Percentiles rank a stretch among this genome's conserved stretches.
Conservation (phyloP, 179 eudicot species). For the Spergularia azorica region DNA sequence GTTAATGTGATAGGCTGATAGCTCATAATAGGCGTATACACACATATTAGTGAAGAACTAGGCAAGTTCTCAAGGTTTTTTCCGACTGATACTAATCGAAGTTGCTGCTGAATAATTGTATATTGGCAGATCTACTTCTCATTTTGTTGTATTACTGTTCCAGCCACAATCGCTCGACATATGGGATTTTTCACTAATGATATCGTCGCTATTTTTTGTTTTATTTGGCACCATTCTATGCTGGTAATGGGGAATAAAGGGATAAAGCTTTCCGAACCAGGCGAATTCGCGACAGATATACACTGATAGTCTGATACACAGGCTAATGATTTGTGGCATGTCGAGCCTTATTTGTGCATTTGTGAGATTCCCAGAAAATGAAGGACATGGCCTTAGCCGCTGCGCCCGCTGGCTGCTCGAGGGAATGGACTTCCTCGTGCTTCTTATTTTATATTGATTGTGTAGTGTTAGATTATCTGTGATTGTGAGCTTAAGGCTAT, state of each 20-base stretch:
- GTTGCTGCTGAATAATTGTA: background rate
- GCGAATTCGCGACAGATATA: too few relatives aligned
- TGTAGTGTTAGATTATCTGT: too few relatives aligned
- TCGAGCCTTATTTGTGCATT: too few relatives aligned
- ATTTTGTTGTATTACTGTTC: background rate
- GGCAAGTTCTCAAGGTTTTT: background rate
- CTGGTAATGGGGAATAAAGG: too few relatives aligned
- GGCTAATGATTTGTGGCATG: too few relatives aligned
- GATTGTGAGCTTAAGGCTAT: too few relatives aligned
- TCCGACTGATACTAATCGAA: background rate
- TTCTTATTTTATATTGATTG: background rate
- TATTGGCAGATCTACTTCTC: background rate
- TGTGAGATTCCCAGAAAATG: background rate
- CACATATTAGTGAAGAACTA: background rate
- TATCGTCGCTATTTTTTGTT: too few relatives aligned
- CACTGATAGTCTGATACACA: too few relatives aligned
- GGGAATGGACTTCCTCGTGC: conserved; percentile 17
- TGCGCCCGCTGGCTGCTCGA: conserved; percentile 23
- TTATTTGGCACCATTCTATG: too few relatives aligned
- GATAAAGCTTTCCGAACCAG: too few relatives aligned
- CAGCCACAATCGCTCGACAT: too few relatives aligned
- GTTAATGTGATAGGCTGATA: background rate
- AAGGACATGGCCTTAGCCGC: background rate
- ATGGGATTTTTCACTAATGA: too few relatives aligned
- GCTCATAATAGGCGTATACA: background rate